Percentiles rank a stretch among this genome's conserved stretches.
phyloP scores from a whole-genome alignment of 2,329 filamentous ascomycete genomes.

The Claviceps lovelessii region DNA sequence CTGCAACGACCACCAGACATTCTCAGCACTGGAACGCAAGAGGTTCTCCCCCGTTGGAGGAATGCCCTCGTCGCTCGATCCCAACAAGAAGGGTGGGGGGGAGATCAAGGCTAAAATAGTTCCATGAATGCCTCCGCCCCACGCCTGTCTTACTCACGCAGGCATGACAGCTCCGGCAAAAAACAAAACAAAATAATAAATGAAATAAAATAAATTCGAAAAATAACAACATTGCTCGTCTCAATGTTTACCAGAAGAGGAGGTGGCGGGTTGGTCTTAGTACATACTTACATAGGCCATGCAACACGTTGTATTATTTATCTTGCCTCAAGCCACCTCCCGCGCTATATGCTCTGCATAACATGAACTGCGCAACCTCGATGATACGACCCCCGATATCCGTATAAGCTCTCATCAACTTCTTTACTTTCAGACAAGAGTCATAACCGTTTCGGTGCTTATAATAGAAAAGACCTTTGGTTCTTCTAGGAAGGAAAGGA shows the following conservation, averaged over 20 bases:
- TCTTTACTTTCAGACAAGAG: background rate
- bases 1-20: background rate
- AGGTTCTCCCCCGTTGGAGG: conserved; percentile 4
- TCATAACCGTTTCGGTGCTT: background rate
- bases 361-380: background rate
- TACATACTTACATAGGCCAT: background rate
- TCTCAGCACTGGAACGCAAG: background rate
- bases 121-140: conserved; percentile 6
- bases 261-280: background rate
- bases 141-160: conserved; percentile 5
- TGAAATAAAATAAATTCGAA: background rate
- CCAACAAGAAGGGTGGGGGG: conserved; percentile 1
- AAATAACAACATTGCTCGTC: background rate
- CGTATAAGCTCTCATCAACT: background rate
- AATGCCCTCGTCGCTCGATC: conserved; percentile 2
- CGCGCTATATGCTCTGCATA: background rate
- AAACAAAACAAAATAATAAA: background rate
- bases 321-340: background rate
- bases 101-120: conserved; percentile 1
- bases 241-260: background rate
- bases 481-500: background rate
- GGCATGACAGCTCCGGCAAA: background rate
- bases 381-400: background rate
- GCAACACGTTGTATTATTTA: background rate
- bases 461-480: background rate